Percentiles rank a stretch among this genome's conserved stretches.
phyloP scores from a whole-genome alignment of 768 basidiomycete genomes.

The Termitomyces sp. region DNA sequence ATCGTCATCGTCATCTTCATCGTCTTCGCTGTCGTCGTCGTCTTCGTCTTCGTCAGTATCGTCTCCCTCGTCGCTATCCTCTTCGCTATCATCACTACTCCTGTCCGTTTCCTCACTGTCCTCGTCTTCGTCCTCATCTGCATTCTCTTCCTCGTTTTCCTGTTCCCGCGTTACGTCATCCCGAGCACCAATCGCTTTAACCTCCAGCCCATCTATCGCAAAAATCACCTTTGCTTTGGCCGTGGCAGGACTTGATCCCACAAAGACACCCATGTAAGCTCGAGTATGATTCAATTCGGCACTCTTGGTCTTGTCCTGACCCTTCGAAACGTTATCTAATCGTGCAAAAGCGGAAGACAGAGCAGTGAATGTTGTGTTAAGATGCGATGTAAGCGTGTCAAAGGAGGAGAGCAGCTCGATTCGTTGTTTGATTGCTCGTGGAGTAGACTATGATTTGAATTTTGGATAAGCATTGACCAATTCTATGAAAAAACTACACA shows the following conservation, averaged over 20 bases:
- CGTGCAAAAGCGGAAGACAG: slow-evolving; percentile 63
- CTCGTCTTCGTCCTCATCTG: slow-evolving; percentile 12
- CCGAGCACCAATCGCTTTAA: slow-evolving; percentile 34
- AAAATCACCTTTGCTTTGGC: slow-evolving; percentile 58
- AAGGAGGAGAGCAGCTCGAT: slow-evolving; percentile 58
- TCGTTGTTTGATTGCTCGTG: slow-evolving; percentile 52
- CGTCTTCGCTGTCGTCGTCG: slow-evolving; percentile 5
- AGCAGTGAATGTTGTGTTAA: slow-evolving; percentile 68
- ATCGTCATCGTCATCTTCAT: slow-evolving; percentile 6
- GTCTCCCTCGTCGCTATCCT: slow-evolving; percentile 12
- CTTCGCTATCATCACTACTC: slow-evolving; percentile 8
- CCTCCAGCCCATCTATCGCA: slow-evolving; percentile 59
- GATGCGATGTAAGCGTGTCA: slow-evolving; percentile 68
- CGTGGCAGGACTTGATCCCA: slow-evolving; percentile 60
- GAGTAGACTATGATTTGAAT: slow-evolving; percentile 27
- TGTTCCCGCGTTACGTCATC: slow-evolving; percentile 22
- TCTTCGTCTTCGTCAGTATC: slow-evolving; percentile 8
- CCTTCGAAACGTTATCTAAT: background rate
- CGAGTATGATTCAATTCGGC: slow-evolving; percentile 15
- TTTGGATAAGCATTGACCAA: background rate
- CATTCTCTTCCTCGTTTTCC: slow-evolving; percentile 16
- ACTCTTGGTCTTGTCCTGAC: background rate
- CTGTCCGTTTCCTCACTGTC: slow-evolving; percentile 13
- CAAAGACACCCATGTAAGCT: slow-evolving; percentile 54
- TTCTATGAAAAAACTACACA: slow-evolving; percentile 16